Base-by-base conservation (phyloP, 129 eudicot species). In the Escallonia rubra region DNA sequence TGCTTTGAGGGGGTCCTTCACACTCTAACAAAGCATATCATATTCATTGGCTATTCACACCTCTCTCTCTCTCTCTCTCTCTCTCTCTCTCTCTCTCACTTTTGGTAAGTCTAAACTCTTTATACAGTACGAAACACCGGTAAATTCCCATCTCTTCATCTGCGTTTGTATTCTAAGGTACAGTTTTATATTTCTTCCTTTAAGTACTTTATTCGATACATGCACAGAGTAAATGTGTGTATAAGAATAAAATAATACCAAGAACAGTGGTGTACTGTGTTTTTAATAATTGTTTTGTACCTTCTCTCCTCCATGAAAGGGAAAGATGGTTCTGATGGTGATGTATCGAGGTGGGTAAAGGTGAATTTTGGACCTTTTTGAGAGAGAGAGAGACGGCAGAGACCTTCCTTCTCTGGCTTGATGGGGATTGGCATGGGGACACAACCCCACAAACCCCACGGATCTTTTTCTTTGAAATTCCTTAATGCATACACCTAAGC, bases 261-360 rank as follows among this genome's bases (percentile, higher is more conserved):
- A 54, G 41, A 41, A 42, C 9, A 14, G 41, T 16, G 47, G 23
- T 61, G 12, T n/a, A 34, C 7, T 61, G 13, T 61, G 10, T 59
- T 46, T 8, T 45, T 63, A 0, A 63, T 0, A 7, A 7, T 46
- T 47, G 3, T 61, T 5, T 7, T 51, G 50, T 63, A 42, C 68
- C 55, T 48, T 71, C 16, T 61, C 60, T 60, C 67, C 49, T 60
- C 43, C 41, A 44, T 58, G 16, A 43, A 59, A 69, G 10, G 46
- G 52, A 44, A 61, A 61, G 75, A 61, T 46, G 49, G 63, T 49
- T 5, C 57, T 52, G 68, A 71, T 61, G 54, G 7, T 23, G 67
- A 71, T 48, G 47, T 71, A 48, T 9, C 68, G 57, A 61, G 41
- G 50, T 41, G 42, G 71, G 48, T 8, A 62, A 42, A 61, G 65